Evolutionary conservation across 768 basidiomycete species (phyloP), one percentile per base, ranked within the genome.

Genomic region (Kwoniella bestiolae): DNA sequence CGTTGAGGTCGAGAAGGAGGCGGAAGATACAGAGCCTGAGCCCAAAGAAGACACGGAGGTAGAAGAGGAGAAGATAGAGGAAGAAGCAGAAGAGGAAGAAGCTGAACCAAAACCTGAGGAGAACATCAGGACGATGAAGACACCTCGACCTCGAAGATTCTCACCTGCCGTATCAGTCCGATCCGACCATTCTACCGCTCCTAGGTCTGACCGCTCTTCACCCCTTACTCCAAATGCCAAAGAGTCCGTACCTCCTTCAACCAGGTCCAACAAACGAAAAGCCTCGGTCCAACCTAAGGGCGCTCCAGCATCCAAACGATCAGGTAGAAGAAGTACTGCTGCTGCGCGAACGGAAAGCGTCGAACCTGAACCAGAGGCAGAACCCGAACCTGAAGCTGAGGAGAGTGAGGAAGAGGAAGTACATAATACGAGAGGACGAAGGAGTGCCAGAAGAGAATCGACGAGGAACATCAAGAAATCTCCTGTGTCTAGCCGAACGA

Each of bases 201-300:
- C 67, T 11, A 64, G 60, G 11, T 70, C 68, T 16, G 65, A 66
- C 25, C 51, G 66, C 8, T 69, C 68, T 1, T 55, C 68, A 18
- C 53, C 60, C 0, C 68, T 64, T 46, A 65, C 68, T 1, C n/a
- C n/a, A n/a, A n/a, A n/a, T n/a, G n/a, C n/a, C n/a, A n/a, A n/a
- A n/a, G n/a, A n/a, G n/a, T n/a, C n/a, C n/a, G n/a, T n/a, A n/a
- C n/a, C n/a, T n/a, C n/a, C n/a, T n/a, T n/a, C n/a, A n/a, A n/a
- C n/a, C n/a, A n/a, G 73, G 12, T 35, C 34, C 8, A 58, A 63
- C 38, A 75, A 75, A 50, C 66, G 73, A 7, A 75, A 75, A 63
- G 68, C 70, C 3, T 32, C 38, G 5, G 31, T 53, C 25, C 70
- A 51, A 64, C 70, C 65, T 21, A 47, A 52, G n/a, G 71, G 66